Base-by-base conservation (phyloP, 164 flowering plant species). In the Magnolia changhungtana region DNA sequence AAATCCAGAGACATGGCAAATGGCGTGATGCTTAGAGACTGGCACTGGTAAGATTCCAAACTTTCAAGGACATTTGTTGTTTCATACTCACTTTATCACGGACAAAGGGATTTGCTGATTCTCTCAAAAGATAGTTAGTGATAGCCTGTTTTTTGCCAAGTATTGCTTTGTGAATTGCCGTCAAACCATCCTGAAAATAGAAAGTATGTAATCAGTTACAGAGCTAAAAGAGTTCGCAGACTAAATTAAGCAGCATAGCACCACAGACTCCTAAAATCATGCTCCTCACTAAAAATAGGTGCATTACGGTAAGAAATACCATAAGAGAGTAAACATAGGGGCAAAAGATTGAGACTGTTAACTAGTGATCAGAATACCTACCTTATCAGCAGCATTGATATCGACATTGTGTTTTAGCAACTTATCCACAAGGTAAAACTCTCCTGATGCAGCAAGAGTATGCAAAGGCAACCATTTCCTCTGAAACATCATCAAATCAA, bases 101-200 rank as follows among this genome's bases (percentile, higher is more conserved):
- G 77, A 91, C 86, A 83, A 94, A 87, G 37, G 99, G 98, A 81
- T 89, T 88, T 29, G 98, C 95, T 8, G 95, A 92, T 80, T 96
- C 93, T 84, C 98, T 88, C 81, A 96, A 79, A 71, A 96, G 95
- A 85, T 82, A 93, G 85, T 90, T 90, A 23, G 89, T 86, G 52
- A 94, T 79, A n/a, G 99, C 98, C 85, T 87, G 93, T 83, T 92
- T 92, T 79, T 90, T 96, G 79, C 89, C 82, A 63, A 88, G 78
- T 65, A 94, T 92, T 74, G 98, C 95, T 86, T 78, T 93, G 85
- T 96, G 99, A 51, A 96, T 85, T 70, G 97, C 96, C 78, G 93
- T 89, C 81, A 90, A 84, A 66, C 98, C 95, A 86, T 87, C 83
- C 99, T 93, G 83, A 27, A 64, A 76, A 75, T 51, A 8, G 45